Conservation (phyloP, 352 stramenopile genomes). For the Proteromonas lacertae region DNA sequence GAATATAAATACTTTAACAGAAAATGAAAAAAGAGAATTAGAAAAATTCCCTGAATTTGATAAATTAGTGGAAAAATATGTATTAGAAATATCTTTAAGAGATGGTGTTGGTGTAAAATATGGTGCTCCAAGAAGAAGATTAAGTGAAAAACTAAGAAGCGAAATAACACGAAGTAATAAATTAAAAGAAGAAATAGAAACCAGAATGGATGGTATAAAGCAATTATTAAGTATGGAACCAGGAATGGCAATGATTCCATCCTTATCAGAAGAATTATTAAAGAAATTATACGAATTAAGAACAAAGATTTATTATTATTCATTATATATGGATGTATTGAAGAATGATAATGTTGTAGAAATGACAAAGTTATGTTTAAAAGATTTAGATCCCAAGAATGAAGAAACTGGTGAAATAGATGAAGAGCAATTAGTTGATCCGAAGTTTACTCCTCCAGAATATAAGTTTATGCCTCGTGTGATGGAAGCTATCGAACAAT, state of each 20-base stretch:
- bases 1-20: conserved; percentile 12
- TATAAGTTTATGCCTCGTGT: not conserved
- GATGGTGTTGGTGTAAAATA: conserved; percentile 46
- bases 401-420: conserved; percentile 23
- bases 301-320: too few species aligned
- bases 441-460: conserved; percentile 6
- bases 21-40: conserved; percentile 11
- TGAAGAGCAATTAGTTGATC: conserved; percentile 17
- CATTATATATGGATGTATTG: too few species aligned
- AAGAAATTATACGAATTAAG: too few species aligned
- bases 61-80: conserved; percentile 19
- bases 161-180: conserved; percentile 32
- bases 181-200: too few species aligned
- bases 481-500: conserved; percentile 5
- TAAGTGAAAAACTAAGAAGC: conserved; percentile 32
- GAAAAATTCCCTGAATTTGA: conserved; percentile 16
- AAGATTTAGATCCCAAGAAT: too few species aligned
- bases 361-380: too few species aligned
- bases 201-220: too few species aligned
- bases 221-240: too few species aligned
- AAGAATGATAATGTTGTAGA: too few species aligned
- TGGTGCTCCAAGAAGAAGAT: conserved; percentile 27
- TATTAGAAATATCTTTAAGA: conserved; percentile 33
- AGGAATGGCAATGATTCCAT: too few species aligned
- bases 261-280: too few species aligned